These are phyloP conservation scores for Leucoagaricus sp. DNA, from an alignment of 1,284 basidiomycete species.

Conservation along the genomic window DNA sequence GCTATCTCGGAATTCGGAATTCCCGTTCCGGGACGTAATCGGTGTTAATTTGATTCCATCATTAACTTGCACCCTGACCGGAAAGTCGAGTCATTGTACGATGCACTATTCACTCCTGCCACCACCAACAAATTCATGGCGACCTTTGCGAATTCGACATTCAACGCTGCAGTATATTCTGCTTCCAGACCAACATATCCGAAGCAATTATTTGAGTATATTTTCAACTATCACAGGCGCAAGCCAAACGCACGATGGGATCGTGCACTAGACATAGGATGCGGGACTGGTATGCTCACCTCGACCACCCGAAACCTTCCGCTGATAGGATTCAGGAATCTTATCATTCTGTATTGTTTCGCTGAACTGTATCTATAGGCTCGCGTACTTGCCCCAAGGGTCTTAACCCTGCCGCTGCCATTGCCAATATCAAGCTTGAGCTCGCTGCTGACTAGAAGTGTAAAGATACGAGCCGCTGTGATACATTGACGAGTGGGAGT, in stretches of 20 bases:
- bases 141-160: conserved; percentile 64
- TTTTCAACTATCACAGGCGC: conserved; percentile 58
- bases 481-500: too few relatives aligned
- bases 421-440: conserved; percentile 89
- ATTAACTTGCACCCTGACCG: background rate
- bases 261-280: conserved; percentile 75
- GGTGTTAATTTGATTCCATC: conserved; percentile 2
- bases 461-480: too few relatives aligned
- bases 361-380: conserved; percentile 41
- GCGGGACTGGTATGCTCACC: conserved; percentile 66
- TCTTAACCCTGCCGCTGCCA: conserved; percentile 87
- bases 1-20: background rate
- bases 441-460: conserved; percentile 68
- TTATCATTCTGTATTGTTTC: background rate
- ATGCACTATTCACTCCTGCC: background rate
- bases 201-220: conserved; percentile 56
- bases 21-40: background rate
- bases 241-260: conserved; percentile 46
- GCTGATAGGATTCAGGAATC: too few relatives aligned
- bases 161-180: conserved; percentile 67
- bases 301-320: too few relatives aligned
- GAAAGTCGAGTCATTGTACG: background rate
- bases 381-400: conserved; percentile 95
- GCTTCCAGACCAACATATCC: conserved; percentile 71
- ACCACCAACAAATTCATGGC: too few relatives aligned